These are phyloP conservation scores for Fusarium keratoplasticum DNA, from an alignment of 2,329 filamentous ascomycete species.

Conservation along the genomic window DNA sequence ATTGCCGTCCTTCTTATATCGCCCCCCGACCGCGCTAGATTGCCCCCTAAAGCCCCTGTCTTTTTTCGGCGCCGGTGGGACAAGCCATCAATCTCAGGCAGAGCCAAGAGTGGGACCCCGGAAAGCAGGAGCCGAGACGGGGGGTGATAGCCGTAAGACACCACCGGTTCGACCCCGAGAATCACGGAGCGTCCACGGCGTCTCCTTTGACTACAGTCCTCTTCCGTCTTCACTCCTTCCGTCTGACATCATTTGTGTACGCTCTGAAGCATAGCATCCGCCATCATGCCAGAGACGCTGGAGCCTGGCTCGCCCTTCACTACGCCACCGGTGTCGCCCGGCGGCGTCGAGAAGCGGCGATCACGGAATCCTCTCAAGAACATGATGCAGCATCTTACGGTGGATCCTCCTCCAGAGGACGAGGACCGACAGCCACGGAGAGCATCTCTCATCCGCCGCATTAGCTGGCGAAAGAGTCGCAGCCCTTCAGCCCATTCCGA, in stretches of 20 bases:
- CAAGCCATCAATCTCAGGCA: constrained; percentile 23
- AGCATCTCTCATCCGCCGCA: constrained; percentile 49
- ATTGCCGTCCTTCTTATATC: constrained; percentile 16
- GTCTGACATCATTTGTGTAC: not conserved
- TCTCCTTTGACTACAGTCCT: constrained; percentile 15
- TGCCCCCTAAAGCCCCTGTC: constrained; percentile 16
- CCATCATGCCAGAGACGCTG: constrained; percentile 47
- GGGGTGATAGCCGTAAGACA: constrained; percentile 28
- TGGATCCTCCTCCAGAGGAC: constrained; percentile 47
- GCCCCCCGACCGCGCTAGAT: constrained; percentile 13
- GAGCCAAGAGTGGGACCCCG: constrained; percentile 43
- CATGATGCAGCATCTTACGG: constrained; percentile 54
- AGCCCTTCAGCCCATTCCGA: constrained; percentile 52
- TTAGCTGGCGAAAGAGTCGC: constrained; percentile 52
- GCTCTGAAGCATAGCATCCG: not conserved
- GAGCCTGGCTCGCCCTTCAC: constrained; percentile 40
- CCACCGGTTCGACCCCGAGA: constrained; percentile 38
- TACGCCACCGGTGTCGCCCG: constrained; percentile 38
- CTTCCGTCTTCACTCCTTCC: not conserved
- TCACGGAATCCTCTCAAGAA: constrained; percentile 51
- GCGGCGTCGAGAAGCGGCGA: constrained; percentile 45
- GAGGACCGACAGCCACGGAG: constrained; percentile 44
- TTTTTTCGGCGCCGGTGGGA: constrained; percentile 11
- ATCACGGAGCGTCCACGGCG: constrained; percentile 41
- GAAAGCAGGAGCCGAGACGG: constrained; percentile 43